These are phyloP conservation scores for Sphaerulina musiva DNA, from an alignment of 2,329 filamentous ascomycete species.

Conservation along the genomic window DNA sequence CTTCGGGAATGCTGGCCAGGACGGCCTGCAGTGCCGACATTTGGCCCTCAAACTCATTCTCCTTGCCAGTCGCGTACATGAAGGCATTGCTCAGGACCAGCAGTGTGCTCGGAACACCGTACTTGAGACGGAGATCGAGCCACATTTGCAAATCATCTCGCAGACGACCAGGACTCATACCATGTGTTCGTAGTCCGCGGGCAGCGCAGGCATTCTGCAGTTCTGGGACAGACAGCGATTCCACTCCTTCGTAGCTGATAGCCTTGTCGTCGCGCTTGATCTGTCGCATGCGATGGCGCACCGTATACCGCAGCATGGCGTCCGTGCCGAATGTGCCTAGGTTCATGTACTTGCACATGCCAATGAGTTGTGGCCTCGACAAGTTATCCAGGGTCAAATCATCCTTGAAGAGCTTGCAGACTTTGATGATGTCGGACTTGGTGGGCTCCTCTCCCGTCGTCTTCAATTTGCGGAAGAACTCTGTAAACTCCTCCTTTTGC, in stretches of 20 bases:
- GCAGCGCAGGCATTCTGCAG: slow-evolving; percentile 87
- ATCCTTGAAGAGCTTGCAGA: slow-evolving; percentile 98
- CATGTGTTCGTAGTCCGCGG: slow-evolving; percentile 86
- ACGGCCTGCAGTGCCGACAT: slow-evolving; percentile 91
- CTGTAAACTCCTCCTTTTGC: slow-evolving; percentile 86
- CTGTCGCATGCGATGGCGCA: slow-evolving; percentile 96
- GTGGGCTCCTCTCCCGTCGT: slow-evolving; percentile 86
- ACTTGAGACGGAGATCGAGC: slow-evolving; percentile 86
- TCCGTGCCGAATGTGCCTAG: slow-evolving; percentile 95
- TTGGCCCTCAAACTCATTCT: slow-evolving; percentile 75
- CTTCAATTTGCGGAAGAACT: slow-evolving; percentile 94
- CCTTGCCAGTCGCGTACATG: slow-evolving; percentile 86
- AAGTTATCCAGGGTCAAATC: slow-evolving; percentile 96
- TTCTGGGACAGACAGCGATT: slow-evolving; percentile 86
- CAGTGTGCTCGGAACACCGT: slow-evolving; percentile 92
- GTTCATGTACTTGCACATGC: slow-evolving; percentile 98
- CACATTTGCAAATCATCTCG: slow-evolving; percentile 87
- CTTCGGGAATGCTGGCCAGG: slow-evolving; percentile 88
- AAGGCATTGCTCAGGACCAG: slow-evolving; percentile 95
- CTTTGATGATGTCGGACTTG: slow-evolving; percentile 88
- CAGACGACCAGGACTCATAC: slow-evolving; percentile 79
- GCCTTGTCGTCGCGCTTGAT: slow-evolving; percentile 97
- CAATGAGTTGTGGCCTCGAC: slow-evolving; percentile 88
- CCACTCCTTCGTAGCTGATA: slow-evolving; percentile 89
- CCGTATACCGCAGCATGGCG: slow-evolving; percentile 93